A percentile compares a stretch with the other conserved stretches of the same genome.
phyloP scores from a whole-genome alignment of 495 filamentous ascomycete species.

The Hypoxylon trugodes region DNA sequence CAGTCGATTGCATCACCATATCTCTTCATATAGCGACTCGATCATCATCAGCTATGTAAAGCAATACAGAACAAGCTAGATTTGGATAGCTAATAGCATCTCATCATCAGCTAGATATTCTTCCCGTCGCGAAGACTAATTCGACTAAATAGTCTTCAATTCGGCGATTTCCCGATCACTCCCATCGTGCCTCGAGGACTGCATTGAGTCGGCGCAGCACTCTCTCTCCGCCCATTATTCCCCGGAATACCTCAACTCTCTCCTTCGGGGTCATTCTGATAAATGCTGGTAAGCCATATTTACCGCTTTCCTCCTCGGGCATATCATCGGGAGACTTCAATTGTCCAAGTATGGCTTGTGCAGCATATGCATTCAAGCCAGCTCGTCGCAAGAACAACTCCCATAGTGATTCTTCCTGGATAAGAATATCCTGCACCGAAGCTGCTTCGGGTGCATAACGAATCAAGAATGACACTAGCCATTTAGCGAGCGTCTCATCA shows the following conservation, averaged over 20 bases:
- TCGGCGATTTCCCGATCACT: conserved; percentile 1
- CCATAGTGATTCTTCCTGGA: conserved; percentile 68
- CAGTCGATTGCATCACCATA: background rate
- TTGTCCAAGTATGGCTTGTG: conserved; percentile 69
- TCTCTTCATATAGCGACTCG: background rate
- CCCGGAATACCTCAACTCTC: conserved; percentile 53
- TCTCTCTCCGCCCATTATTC: conserved; percentile 60
- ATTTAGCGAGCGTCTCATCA: conserved; percentile 63
- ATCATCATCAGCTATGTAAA: conserved; percentile 6
- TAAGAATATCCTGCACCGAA: conserved; percentile 39
- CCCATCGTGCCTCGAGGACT: conserved; percentile 49
- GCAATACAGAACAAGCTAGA: conserved; percentile 3
- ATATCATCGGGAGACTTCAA: conserved; percentile 53
- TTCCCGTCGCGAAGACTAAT: background rate
- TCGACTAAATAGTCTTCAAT: background rate
- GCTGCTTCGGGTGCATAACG: conserved; percentile 47
- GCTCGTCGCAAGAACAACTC: conserved; percentile 76
- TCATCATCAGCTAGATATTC: conserved; percentile 1
- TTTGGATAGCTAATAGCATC: background rate
- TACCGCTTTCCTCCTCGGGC: conserved; percentile 18
- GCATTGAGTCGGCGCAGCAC: conserved; percentile 60
- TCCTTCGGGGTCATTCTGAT: conserved; percentile 63
- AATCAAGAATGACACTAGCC: conserved; percentile 62
- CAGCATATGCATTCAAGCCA: conserved; percentile 83
- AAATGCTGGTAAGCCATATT: conserved; percentile 63